These are phyloP conservation scores for Botryotinia globosa DNA, from an alignment of 2,329 filamentous ascomycete species.

Conservation along the genomic window DNA sequence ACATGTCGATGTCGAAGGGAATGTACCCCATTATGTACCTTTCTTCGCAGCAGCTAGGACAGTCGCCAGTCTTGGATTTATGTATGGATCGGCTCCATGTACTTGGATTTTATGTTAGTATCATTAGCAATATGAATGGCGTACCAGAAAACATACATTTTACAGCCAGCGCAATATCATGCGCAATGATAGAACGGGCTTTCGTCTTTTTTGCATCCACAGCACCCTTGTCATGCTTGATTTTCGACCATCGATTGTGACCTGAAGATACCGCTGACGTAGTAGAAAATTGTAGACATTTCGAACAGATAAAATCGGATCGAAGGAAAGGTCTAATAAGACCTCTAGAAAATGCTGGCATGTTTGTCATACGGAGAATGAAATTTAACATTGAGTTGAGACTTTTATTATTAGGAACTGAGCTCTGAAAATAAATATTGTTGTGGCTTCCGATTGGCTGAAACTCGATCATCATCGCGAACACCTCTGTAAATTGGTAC, in stretches of 20 bases:
- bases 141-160: conserved; percentile 54
- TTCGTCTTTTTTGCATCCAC: conserved; percentile 77
- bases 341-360: conserved; percentile 35
- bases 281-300: conserved; percentile 43
- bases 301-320: conserved; percentile 28
- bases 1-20: conserved; percentile 23
- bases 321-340: conserved; percentile 29
- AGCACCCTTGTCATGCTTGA: conserved; percentile 89
- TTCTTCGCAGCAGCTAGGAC: conserved; percentile 78
- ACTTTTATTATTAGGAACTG: background rate
- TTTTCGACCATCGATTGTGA: conserved; percentile 94
- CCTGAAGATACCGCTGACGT: conserved; percentile 54
- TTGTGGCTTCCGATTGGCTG: conserved; percentile 20
- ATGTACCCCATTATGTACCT: conserved; percentile 44
- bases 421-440: conserved; percentile 18
- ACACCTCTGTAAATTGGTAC: conserved; percentile 15
- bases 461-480: conserved; percentile 9
- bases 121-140: conserved; percentile 13
- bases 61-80: conserved; percentile 73
- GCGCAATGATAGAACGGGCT: conserved; percentile 64
- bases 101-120: conserved; percentile 47
- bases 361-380: conserved; percentile 18
- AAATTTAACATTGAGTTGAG: background rate
- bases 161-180: conserved; percentile 71
- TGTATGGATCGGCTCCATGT: conserved; percentile 68